phyloP scores from a whole-genome alignment of 495 filamentous ascomycete species.

The Penicillium steckii region DNA sequence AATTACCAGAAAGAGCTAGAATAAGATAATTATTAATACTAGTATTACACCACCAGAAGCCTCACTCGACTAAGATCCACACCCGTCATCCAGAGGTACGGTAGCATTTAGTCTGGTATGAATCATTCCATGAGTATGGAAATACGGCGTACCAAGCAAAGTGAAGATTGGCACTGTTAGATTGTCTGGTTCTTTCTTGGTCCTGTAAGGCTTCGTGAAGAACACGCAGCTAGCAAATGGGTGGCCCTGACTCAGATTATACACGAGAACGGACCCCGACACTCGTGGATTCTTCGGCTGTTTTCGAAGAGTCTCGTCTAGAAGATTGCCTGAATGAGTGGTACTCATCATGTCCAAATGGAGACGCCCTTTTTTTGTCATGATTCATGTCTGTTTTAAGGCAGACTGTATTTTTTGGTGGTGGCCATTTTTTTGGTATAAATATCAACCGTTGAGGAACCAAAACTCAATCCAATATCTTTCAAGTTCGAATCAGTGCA shows the following conservation, averaged over 20 bases:
- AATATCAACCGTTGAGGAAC: slow-evolving; percentile 1
- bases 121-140: neutral
- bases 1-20: neutral
- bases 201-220: neutral
- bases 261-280: slow-evolving; percentile 2
- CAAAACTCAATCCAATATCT: neutral
- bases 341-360: too few species aligned
- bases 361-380: too few species aligned
- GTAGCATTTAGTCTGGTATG: slow-evolving; percentile 3
- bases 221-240: slow-evolving; percentile 1
- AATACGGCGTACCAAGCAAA: slow-evolving; percentile 4
- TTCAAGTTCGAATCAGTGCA: neutral
- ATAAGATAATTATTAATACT: too few species aligned
- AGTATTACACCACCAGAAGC: neutral
- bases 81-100: slow-evolving; percentile 6
- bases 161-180: neutral
- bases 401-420: neutral
- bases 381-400: slow-evolving; percentile 5
- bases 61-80: slow-evolving; percentile 2
- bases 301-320: slow-evolving; percentile 4
- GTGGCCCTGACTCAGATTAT: slow-evolving; percentile 22
- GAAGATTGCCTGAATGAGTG: slow-evolving; percentile 14
- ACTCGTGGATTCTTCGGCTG: neutral
- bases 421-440: slow-evolving; percentile 4
- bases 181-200: neutral